These are phyloP conservation scores for Colletotrichum limetticola DNA, from an alignment of 2,329 filamentous ascomycete genomes.

Conservation along the genomic window DNA sequence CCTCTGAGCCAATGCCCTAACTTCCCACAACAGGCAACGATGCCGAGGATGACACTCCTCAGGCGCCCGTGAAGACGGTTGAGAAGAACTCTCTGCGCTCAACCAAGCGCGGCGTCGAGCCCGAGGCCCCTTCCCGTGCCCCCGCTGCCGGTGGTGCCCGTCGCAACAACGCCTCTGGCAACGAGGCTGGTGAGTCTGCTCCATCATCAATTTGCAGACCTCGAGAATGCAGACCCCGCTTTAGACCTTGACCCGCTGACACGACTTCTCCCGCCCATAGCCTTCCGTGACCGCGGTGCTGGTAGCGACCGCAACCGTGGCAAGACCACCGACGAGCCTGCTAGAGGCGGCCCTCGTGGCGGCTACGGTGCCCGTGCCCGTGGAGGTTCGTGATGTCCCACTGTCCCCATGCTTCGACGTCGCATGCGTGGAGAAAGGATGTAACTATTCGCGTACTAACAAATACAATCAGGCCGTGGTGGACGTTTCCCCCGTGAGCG, in stretches of 20 bases:
- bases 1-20: conserved; percentile 32
- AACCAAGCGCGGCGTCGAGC: conserved; percentile 86
- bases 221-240: conserved; percentile 32
- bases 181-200: conserved; percentile 82
- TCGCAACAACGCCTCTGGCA: conserved; percentile 74
- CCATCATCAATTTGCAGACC: conserved; percentile 14
- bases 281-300: conserved; percentile 89
- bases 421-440: neutral
- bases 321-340: conserved; percentile 78
- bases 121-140: conserved; percentile 70
- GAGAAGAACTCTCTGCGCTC: conserved; percentile 83
- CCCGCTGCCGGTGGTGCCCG: conserved; percentile 55
- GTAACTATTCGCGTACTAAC: conserved; percentile 16
- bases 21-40: conserved; percentile 63
- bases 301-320: conserved; percentile 85
- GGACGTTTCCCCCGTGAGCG: conserved; percentile 62
- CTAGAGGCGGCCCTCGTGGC: conserved; percentile 62
- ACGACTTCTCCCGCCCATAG: conserved; percentile 55
- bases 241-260: conserved; percentile 19
- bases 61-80: conserved; percentile 86
- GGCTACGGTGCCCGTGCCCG: conserved; percentile 72
- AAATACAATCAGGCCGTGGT: conserved; percentile 58
- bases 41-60: conserved; percentile 76
- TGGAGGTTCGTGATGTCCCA: conserved; percentile 58
- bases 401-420: neutral